These are phyloP conservation scores for Leucocoprinus sp. DNA, from an alignment of 768 basidiomycete genomes.

Conservation along the genomic window DNA sequence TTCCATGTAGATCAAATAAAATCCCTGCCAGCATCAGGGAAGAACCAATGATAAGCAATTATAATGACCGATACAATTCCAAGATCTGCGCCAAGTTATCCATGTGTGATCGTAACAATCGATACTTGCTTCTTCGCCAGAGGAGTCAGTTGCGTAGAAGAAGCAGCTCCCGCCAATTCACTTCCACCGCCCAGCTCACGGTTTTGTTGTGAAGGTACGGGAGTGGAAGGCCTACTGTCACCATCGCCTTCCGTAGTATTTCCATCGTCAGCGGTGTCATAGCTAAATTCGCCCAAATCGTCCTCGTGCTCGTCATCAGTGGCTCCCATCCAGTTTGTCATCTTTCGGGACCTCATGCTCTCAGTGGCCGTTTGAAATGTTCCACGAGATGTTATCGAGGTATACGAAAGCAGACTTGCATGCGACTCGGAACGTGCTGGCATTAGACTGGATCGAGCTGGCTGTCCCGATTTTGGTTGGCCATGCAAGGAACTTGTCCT, in stretches of 20 bases:
- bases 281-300: neutral
- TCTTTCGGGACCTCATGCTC: slow-evolving; percentile 9
- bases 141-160: neutral
- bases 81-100: neutral
- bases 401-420: slow-evolving; percentile 9
- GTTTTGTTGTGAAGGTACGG: slow-evolving; percentile 9
- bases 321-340: neutral
- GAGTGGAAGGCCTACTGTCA: slow-evolving; percentile 12
- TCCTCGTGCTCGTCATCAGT: neutral
- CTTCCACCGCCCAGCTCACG: slow-evolving; percentile 12
- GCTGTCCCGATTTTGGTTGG: neutral
- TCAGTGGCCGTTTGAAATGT: slow-evolving; percentile 14
- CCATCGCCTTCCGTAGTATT: neutral
- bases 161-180: slow-evolving; percentile 16
- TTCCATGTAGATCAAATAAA: too few species aligned
- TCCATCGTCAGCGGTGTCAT: neutral
- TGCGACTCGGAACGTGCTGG: slow-evolving; percentile 8
- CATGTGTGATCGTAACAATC: neutral
- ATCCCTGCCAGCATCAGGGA: too few species aligned
- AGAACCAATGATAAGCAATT: too few species aligned
- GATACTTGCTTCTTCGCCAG: neutral
- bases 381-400: neutral
- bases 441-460: neutral
- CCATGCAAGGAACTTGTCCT: neutral
- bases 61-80: too few species aligned